A percentile compares a stretch with the other conserved stretches of the same genome.
phyloP scores from a whole-genome alignment of 2,329 filamentous ascomycete genomes.

The Colletotrichum viniferum region DNA sequence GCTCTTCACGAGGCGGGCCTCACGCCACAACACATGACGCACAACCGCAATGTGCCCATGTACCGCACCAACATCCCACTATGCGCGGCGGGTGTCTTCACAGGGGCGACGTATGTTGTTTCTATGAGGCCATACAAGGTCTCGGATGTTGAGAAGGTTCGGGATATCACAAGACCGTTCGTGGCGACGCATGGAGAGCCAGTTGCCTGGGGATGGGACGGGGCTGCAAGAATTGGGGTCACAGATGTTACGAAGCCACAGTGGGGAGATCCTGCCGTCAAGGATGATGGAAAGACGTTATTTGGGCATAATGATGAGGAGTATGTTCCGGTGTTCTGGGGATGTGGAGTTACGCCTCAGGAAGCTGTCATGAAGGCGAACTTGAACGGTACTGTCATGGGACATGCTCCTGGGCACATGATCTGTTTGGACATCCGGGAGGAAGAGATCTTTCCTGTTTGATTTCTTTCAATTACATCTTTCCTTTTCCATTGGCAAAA shows the following conservation, averaged over 20 bases:
- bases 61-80: constrained; percentile 63
- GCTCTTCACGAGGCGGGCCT: constrained; percentile 57
- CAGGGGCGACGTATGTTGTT: constrained; percentile 58
- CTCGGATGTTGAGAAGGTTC: constrained; percentile 54
- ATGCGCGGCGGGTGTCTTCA: constrained; percentile 63
- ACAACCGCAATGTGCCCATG: constrained; percentile 62
- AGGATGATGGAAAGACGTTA: constrained; percentile 39
- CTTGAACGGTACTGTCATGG: constrained; percentile 61
- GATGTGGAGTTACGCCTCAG: constrained; percentile 70
- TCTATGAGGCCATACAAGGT: constrained; percentile 65
- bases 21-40: constrained; percentile 51
- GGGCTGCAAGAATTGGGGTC: constrained; percentile 56
- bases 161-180: constrained; percentile 60
- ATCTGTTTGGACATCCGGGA: constrained; percentile 58
- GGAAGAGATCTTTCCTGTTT: constrained; percentile 35
- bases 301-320: constrained; percentile 36
- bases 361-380: constrained; percentile 63
- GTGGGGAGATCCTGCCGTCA: constrained; percentile 58
- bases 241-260: constrained; percentile 54
- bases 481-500: background rate
- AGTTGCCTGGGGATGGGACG: constrained; percentile 69
- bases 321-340: constrained; percentile 64
- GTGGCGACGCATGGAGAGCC: constrained; percentile 66
- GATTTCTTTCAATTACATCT: background rate
- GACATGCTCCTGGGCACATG: constrained; percentile 68